phyloP scores from a whole-genome alignment of 2,329 filamentous ascomycete species.

The Apiospora arundinis region DNA sequence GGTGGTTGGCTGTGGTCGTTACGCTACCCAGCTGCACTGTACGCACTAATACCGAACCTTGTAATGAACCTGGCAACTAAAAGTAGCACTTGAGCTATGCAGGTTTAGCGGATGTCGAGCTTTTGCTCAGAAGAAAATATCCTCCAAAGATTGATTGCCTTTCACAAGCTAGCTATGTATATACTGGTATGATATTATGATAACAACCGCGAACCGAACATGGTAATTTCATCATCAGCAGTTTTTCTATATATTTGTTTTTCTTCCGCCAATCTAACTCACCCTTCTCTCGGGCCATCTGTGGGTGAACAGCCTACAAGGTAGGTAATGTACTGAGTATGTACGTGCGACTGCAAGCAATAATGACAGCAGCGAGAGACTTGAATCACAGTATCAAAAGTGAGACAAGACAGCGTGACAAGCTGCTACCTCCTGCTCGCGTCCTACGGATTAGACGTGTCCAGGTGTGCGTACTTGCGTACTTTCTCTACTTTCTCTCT shows the following conservation, averaged over 20 bases:
- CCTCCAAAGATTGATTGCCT: background rate
- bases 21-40: slow-evolving; percentile 11
- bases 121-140: slow-evolving; percentile 2
- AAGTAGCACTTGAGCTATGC: slow-evolving; percentile 10
- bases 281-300: background rate
- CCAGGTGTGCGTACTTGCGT: too few species aligned
- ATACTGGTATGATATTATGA: too few species aligned
- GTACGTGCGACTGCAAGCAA: background rate
- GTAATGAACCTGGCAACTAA: slow-evolving; percentile 7
- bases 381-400: background rate
- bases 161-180: background rate
- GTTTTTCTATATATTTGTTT: too few species aligned
- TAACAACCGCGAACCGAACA: too few species aligned
- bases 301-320: background rate
- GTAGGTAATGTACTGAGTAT: background rate
- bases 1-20: slow-evolving; percentile 1
- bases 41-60: background rate
- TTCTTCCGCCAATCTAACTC: too few species aligned
- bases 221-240: too few species aligned
- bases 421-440: slow-evolving; percentile 6
- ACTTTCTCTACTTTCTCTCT: background rate
- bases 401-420: slow-evolving; percentile 14
- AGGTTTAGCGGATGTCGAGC: background rate
- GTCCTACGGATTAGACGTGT: background rate
- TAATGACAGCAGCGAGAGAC: background rate